phyloP scores from a whole-genome alignment of 257 asterid genomes.

The Fraxinus cuspidata region DNA sequence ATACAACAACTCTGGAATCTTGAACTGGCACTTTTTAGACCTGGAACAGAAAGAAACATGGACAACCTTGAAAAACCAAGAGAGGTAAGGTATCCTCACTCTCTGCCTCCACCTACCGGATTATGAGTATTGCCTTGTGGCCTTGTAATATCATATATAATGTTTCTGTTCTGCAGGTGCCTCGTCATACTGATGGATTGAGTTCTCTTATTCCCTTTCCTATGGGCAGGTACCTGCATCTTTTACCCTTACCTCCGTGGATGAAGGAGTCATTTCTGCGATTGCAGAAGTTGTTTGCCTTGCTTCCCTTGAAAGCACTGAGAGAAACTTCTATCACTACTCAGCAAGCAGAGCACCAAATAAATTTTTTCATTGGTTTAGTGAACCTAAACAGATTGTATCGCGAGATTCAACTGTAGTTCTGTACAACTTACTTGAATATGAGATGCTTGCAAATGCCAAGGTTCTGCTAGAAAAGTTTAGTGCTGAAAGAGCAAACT shows the following conservation, averaged over 20 bases:
- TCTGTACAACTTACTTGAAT: slow-evolving; percentile 54
- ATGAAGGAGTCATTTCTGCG: slow-evolving; percentile 55
- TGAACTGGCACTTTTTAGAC: slow-evolving; percentile 63
- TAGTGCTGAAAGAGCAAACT: slow-evolving; percentile 45
- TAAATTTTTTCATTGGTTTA: slow-evolving; percentile 51
- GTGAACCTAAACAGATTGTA: slow-evolving; percentile 45
- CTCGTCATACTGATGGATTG: slow-evolving; percentile 54
- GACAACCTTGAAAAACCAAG: slow-evolving; percentile 64
- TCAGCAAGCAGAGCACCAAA: slow-evolving; percentile 34
- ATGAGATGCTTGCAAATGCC: slow-evolving; percentile 60
- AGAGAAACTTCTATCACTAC: slow-evolving; percentile 39
- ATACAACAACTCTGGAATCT: slow-evolving; percentile 73
- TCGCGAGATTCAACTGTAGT: slow-evolving; percentile 67
- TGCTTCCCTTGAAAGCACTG: slow-evolving; percentile 61
- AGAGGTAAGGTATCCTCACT: slow-evolving; percentile 55
- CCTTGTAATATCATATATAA: slow-evolving; percentile 43
- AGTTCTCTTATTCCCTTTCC: slow-evolving; percentile 84
- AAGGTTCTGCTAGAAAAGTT: slow-evolving; percentile 53
- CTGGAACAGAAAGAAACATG: slow-evolving; percentile 74
- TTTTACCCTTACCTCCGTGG: slow-evolving; percentile 62
- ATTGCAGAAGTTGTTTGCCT: slow-evolving; percentile 82
- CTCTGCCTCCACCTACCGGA: not conserved
- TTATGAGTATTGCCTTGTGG: slow-evolving; percentile 9
- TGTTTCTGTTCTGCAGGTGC: slow-evolving; percentile 85
- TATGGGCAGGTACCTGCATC: slow-evolving; percentile 85